Percentiles rank a stretch among this genome's conserved stretches.
Conservation (phyloP, 805 yeast genomes). For the Candida sithepensis region DNA sequence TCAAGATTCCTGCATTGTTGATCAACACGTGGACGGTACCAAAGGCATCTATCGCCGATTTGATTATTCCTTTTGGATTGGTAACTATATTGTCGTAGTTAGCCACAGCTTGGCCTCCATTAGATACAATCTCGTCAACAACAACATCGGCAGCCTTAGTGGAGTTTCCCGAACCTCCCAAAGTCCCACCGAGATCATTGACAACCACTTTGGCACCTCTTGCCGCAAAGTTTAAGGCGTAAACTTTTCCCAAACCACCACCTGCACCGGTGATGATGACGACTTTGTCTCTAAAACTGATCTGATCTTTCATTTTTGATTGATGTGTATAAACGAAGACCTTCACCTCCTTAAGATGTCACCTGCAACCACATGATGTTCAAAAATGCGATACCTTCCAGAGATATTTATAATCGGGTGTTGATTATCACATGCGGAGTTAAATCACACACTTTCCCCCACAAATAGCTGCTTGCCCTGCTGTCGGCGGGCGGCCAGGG, state of each 20-base stretch:
- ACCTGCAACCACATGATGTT: too few relatives aligned
- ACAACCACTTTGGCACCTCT: conserved; percentile 95
- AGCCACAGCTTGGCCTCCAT: conserved; percentile 87
- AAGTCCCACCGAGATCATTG: conserved; percentile 86
- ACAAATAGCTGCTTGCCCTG: neutral
- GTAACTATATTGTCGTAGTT: conserved; percentile 86
- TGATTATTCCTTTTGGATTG: conserved; percentile 78
- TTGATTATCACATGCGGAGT: neutral
- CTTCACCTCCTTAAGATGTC: too few relatives aligned
- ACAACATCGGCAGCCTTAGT: conserved; percentile 82
- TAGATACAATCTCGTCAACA: conserved; percentile 72
- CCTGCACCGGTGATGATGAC: conserved; percentile 97
- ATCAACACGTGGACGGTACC: conserved; percentile 87
- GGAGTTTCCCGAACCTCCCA: conserved; percentile 68
- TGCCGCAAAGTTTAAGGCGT: conserved; percentile 81
- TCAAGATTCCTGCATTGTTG: conserved; percentile 93
- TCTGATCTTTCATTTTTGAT: conserved; percentile 10
- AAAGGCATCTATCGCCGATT: conserved; percentile 80
- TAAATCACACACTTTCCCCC: too few relatives aligned
- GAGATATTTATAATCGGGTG: neutral
- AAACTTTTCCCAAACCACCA: conserved; percentile 89
- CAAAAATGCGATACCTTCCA: neutral
- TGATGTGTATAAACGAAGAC: neutral
- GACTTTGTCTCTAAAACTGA: conserved; percentile 74
- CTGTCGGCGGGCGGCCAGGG: too few relatives aligned